Base-by-base conservation (phyloP, 768 basidiomycete species). In the Russula dissimulans region DNA sequence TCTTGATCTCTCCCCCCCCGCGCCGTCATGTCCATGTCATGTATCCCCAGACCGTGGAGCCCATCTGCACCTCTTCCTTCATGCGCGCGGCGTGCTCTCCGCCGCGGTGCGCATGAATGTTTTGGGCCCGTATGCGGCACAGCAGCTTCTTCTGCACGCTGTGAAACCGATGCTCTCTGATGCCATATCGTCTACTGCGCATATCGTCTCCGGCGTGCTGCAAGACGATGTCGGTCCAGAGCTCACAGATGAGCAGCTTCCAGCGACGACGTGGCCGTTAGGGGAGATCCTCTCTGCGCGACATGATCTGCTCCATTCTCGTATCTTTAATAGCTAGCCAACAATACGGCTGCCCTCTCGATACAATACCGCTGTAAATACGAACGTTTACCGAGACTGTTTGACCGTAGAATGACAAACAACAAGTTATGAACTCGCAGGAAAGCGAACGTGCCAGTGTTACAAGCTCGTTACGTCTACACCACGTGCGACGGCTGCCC, bases 241-340 rank as follows among this genome's bases (percentile, higher is more conserved):
- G 45, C 15, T 22, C 4, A 44, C 41, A 17, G 50, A 56, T 4
- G 63, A 64, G 26, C 60, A 26, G 39, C 48, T 62, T 38, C 93
- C 95, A 4, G 86, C 87, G 41, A 93, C 85, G 67, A 97, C 91
- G 15, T 98, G 95, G 95, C 97, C 95, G 0, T 72, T 99, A 18
- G 95, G 94, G 17, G 97, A 99, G 74, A 87, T 98, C 43, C 78
- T 98, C 32, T 85, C 88, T 39, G 81, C 84, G 43, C 78, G 97
- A 60, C 97, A 99, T 72, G 95, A 97, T 74, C 74, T 93, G 68
- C 91, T 94, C 72, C 95, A 98, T 74, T 95, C 92, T 46, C 81
- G 95, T 61, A 92, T 98, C 65, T 99, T 99, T 79, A 99, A 99
- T 73, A 89, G 87, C 73, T 88, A 62, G 56, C 22, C 34, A 11